A percentile compares a stretch with the other conserved stretches of the same genome.
phyloP scores from a whole-genome alignment of 768 basidiomycete species.

The Dictyophora rubrovolvata region DNA sequence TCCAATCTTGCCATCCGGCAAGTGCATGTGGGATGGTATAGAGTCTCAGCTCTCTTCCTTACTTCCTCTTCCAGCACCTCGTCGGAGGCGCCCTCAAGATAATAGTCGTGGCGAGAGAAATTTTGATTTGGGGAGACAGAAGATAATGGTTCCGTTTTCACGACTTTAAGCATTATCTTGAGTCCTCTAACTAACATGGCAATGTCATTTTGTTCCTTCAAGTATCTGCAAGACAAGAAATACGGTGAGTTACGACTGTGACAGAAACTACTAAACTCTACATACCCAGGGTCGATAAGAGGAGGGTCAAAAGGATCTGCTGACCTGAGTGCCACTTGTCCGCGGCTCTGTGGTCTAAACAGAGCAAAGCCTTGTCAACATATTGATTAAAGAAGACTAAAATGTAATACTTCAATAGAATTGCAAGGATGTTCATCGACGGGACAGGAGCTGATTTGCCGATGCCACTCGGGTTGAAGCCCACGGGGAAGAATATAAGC shows the following conservation, averaged over 20 bases:
- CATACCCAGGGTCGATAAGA: conserved; percentile 35
- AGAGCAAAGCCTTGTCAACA: conserved; percentile 15
- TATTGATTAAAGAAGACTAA: neutral
- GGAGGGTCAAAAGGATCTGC: conserved; percentile 31
- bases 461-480: conserved; percentile 13
- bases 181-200: conserved; percentile 31
- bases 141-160: conserved; percentile 28
- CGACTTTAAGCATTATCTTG: conserved; percentile 28
- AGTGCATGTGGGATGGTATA: conserved; percentile 36
- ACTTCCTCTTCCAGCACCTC: conserved; percentile 26
- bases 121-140: conserved; percentile 24
- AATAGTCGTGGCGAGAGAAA: conserved; percentile 25
- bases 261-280: neutral
- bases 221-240: conserved; percentile 25
- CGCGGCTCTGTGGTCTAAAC: conserved; percentile 34
- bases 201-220: conserved; percentile 31
- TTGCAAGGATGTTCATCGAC: neutral
- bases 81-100: conserved; percentile 23
- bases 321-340: conserved; percentile 31
- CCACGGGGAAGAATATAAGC: conserved; percentile 20
- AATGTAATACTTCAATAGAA: neutral
- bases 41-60: conserved; percentile 26
- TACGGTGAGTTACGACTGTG: neutral
- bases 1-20: conserved; percentile 27
- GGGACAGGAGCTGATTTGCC: neutral